Conservation (phyloP, 2,329 filamentous ascomycete genomes). For the Pseudocercospora pini-densiflorae region DNA sequence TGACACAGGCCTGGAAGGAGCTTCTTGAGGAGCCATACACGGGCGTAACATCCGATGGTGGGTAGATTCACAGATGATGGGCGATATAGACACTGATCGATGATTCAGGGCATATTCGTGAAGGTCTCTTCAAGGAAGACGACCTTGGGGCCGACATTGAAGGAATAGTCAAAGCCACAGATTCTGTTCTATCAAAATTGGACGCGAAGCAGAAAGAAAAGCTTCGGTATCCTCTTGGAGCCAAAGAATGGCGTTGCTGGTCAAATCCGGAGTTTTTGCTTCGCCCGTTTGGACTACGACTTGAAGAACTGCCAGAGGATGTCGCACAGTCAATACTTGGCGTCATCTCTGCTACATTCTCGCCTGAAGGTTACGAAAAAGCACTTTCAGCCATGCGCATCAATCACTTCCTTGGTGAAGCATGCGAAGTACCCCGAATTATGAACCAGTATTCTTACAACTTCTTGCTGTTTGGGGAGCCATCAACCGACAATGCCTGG, state of each 20-base stretch:
- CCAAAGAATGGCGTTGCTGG: slow-evolving; percentile 72
- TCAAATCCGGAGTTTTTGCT: slow-evolving; percentile 76
- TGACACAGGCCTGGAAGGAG: slow-evolving; percentile 29
- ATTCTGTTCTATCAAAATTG: slow-evolving; percentile 54
- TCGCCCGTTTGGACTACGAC: slow-evolving; percentile 68
- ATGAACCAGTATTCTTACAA: slow-evolving; percentile 81
- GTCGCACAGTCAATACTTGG: slow-evolving; percentile 57
- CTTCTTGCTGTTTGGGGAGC: slow-evolving; percentile 66
- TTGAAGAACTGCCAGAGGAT: slow-evolving; percentile 63
- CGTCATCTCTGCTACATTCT: slow-evolving; percentile 64
- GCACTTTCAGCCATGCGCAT: slow-evolving; percentile 72
- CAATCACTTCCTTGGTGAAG: slow-evolving; percentile 74
- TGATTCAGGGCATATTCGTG: slow-evolving; percentile 28
- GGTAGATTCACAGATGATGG: slow-evolving; percentile 16
- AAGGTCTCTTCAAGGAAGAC: slow-evolving; percentile 47
- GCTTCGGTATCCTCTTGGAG: slow-evolving; percentile 67
- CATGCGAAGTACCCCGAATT: slow-evolving; percentile 64
- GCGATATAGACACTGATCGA: neutral
- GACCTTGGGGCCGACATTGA: slow-evolving; percentile 68
- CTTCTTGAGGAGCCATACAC: slow-evolving; percentile 66
- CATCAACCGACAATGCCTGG: slow-evolving; percentile 65
- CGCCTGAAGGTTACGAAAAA: slow-evolving; percentile 72
- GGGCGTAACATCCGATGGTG: slow-evolving; percentile 72
- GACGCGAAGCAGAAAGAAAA: slow-evolving; percentile 54
- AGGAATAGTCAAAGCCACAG: slow-evolving; percentile 58